Conservation (phyloP, 768 basidiomycete species). For the Lactarius tabidus region DNA sequence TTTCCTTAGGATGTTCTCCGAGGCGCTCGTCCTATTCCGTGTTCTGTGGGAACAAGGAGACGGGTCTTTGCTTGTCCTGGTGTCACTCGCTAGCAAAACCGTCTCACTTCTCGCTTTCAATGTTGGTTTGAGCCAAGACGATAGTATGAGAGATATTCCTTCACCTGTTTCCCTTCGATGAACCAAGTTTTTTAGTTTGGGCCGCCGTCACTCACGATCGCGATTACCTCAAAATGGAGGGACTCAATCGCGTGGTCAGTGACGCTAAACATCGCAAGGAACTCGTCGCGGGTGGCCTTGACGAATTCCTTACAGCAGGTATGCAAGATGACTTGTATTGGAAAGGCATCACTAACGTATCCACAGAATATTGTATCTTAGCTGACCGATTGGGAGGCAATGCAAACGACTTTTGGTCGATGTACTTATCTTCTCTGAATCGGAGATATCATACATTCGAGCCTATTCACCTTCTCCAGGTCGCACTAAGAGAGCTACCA, state of each 20-base stretch:
- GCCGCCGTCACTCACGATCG: constrained; percentile 63
- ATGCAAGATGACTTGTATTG: constrained; percentile 39
- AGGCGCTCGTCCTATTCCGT: constrained; percentile 53
- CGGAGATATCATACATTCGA: not conserved
- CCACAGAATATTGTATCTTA: constrained; percentile 16
- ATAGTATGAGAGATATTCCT: not conserved
- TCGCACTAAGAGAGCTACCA: constrained; percentile 18
- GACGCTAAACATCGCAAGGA: constrained; percentile 61
- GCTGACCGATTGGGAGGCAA: constrained; percentile 16
- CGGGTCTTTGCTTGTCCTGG: constrained; percentile 51
- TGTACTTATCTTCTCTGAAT: not conserved
- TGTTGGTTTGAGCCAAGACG: not conserved
- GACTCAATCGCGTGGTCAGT: constrained; percentile 56
- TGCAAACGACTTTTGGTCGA: constrained; percentile 19
- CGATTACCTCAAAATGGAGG: constrained; percentile 60
- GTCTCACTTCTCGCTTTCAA: constrained; percentile 37
- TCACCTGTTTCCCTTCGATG: too few relatives aligned
- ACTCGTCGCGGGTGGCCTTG: constrained; percentile 61
- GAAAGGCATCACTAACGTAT: not conserved
- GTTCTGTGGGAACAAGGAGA: constrained; percentile 62
- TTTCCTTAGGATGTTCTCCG: constrained; percentile 49
- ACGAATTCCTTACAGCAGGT: not conserved
- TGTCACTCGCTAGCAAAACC: constrained; percentile 52
- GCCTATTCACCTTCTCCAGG: constrained; percentile 2
- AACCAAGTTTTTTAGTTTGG: constrained; percentile 46